These are phyloP conservation scores for Nissolia schottii DNA, from an alignment of 306 rosid species.

Conservation along the genomic window DNA sequence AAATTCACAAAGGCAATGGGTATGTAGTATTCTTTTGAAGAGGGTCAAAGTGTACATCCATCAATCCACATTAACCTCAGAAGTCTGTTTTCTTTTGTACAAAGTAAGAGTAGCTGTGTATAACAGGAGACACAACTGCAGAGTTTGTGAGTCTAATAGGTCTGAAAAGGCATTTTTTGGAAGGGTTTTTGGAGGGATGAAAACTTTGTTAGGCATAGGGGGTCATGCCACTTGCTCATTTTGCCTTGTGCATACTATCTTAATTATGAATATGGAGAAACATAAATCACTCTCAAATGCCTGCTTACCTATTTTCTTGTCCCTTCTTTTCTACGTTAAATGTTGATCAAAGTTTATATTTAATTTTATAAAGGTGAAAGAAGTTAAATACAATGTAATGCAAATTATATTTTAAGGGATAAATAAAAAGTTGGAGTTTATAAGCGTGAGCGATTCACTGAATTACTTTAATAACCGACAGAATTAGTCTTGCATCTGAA, in stretches of 20 bases:
- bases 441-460: too few relatives aligned
- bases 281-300: background rate
- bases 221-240: background rate
- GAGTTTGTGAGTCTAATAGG: background rate
- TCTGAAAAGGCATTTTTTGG: background rate
- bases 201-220: background rate
- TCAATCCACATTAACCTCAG: background rate
- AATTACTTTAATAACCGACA: too few relatives aligned
- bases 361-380: too few relatives aligned
- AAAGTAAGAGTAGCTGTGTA: background rate
- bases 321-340: background rate
- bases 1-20: background rate
- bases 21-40: conserved; percentile 19
- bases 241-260: background rate
- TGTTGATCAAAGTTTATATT: background rate
- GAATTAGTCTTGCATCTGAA: too few relatives aligned
- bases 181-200: background rate
- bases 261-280: background rate
- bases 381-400: too few relatives aligned
- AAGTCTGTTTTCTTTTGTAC: background rate
- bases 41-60: background rate
- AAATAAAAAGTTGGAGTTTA: too few relatives aligned
- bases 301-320: background rate
- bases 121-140: background rate
- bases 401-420: background rate